Conservation (phyloP, 805 yeast species). For the Hanseniaspora nectarophila region DNA sequence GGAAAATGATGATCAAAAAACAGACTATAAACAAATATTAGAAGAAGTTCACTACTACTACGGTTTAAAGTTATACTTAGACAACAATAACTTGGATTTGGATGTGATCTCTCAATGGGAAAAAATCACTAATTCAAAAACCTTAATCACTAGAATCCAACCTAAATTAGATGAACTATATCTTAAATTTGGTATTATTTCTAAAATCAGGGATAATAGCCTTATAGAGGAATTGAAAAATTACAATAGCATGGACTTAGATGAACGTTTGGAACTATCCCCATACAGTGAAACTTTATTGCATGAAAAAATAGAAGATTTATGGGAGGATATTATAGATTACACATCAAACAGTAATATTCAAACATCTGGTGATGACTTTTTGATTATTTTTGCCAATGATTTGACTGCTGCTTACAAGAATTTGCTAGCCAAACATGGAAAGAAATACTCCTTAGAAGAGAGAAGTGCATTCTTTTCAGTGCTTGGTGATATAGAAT, state of each 20-base stretch:
- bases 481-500: constrained; percentile 31
- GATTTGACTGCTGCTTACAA: constrained; percentile 15
- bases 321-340: constrained; percentile 12
- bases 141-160: constrained; percentile 36
- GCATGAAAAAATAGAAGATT: constrained; percentile 18
- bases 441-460: constrained; percentile 21
- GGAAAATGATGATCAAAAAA: neutral
- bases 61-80: constrained; percentile 5
- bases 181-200: constrained; percentile 42
- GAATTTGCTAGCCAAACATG: constrained; percentile 23
- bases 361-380: neutral
- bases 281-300: constrained; percentile 35
- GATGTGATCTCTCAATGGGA: constrained; percentile 12
- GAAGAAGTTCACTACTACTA: constrained; percentile 11
- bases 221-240: constrained; percentile 16
- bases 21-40: neutral
- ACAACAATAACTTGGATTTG: neutral
- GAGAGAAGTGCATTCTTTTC: constrained; percentile 25
- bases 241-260: constrained; percentile 19
- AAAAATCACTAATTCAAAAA: neutral
- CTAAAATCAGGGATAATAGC: constrained; percentile 24
- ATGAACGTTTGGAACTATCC: constrained; percentile 31
- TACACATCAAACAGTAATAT: constrained; percentile 11
- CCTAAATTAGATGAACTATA: constrained; percentile 38
- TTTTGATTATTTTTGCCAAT: constrained; percentile 4